Percentiles rank a stretch among this genome's conserved stretches.
Evolutionary conservation across 2,329 filamentous ascomycete species (phyloP).

Genomic region (Fusarium gaditjirri): DNA sequence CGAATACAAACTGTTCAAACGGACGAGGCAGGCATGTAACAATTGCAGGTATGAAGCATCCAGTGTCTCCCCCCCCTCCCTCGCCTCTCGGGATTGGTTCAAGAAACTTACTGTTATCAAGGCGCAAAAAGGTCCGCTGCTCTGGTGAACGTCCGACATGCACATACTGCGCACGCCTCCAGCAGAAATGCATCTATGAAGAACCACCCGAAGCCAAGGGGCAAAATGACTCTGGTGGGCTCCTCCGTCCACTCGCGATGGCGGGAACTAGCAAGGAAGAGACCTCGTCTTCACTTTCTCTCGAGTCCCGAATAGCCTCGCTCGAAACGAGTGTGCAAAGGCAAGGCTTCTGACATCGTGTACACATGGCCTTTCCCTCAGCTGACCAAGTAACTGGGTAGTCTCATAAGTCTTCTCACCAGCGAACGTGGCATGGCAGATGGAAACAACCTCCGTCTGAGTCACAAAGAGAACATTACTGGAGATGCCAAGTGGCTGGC

Average conservation of each 20-base stretch:
- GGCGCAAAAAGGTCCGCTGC: background rate
- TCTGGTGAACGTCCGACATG: background rate
- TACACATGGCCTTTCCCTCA: rapidly evolving
- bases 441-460: rapidly evolving
- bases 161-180: background rate
- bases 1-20: background rate
- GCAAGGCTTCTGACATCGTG: background rate
- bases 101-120: background rate
- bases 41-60: background rate
- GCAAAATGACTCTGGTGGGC: background rate
- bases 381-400: background rate
- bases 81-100: background rate
- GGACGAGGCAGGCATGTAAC: background rate
- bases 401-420: background rate
- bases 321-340: background rate
- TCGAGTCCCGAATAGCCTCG: background rate
- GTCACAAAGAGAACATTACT: background rate
- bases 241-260: background rate
- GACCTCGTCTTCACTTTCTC: background rate
- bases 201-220: background rate
- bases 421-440: background rate
- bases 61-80: background rate
- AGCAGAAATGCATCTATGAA: background rate
- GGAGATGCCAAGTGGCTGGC: background rate
- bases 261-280: background rate